Base-by-base conservation (phyloP, 371 early-diverging fungal species). In the Phascolomyces articulosus region DNA sequence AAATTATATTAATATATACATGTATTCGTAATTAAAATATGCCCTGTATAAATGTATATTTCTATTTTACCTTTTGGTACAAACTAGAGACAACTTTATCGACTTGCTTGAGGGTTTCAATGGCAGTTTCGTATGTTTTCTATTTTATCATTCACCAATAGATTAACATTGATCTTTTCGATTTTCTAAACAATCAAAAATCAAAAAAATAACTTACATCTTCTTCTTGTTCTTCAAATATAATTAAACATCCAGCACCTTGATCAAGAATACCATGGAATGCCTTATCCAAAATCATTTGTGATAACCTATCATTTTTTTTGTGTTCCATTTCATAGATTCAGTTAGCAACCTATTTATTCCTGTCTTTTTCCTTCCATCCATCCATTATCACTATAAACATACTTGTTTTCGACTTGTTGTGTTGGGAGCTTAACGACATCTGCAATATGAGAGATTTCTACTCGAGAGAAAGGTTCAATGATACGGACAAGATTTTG, bases 261-360 rank as follows among this genome's bases (percentile, higher is more conserved):
- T 99, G 99, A 72, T 99, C 99, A 63, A 99, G 82, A 66, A 98
- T 95, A 47, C 99, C 99, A 62, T 87, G 84, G 74, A 99, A 92
- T 20, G 93, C 93, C 77, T 95, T 92, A 84, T 99, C 99, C 70
- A 99, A 83, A 69, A 99, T 99, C 98, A 99, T 98, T 75, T 98
- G 96, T 61, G 97, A 96, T 51, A 99, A 84, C 66, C 85, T 86
- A 61, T 6, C 20, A 24, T 24, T 7, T 7, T 1, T 4, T 7
- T n/a, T n/a, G n/a, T n/a, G n/a, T n/a, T n/a, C n/a, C n/a, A n/a
- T n/a, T n/a, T n/a, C n/a, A n/a, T n/a, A 47, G 34, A 6, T 16
- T 23, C 20, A 51, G 23, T 51, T 9, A 51, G 23, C 51, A 44
- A 34, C 6, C 11, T 16, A 1, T 44, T 16, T 6, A 44, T 16